A percentile compares a stretch with the other conserved stretches of the same genome.
Evolutionary conservation across 2,329 filamentous ascomycete genomes (phyloP).

Genomic region (Pseudofabraea citricarpa): DNA sequence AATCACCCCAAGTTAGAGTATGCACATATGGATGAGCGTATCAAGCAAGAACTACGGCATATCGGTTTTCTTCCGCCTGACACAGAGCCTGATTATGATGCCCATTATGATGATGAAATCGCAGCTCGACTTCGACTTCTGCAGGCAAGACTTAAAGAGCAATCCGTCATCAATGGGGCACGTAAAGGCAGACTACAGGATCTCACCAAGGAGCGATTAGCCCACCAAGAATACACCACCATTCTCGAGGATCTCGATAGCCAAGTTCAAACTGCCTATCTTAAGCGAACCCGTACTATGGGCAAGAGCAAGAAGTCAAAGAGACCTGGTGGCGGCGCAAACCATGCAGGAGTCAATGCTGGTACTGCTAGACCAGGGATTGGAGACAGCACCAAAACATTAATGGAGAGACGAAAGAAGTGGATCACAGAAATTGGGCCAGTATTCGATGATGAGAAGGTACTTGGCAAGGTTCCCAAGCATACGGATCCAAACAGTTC

Average conservation of each 20-base stretch:
- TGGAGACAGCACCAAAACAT: slow-evolving; percentile 81
- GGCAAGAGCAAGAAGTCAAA: slow-evolving; percentile 93
- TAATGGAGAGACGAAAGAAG: slow-evolving; percentile 85
- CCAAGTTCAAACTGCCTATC: slow-evolving; percentile 90
- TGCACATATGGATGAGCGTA: slow-evolving; percentile 79
- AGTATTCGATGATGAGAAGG: slow-evolving; percentile 76
- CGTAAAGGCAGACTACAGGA: slow-evolving; percentile 84
- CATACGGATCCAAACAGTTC: slow-evolving; percentile 56
- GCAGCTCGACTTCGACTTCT: slow-evolving; percentile 82
- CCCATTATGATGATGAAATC: slow-evolving; percentile 89
- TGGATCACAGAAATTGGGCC: slow-evolving; percentile 91
- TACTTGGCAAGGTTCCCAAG: slow-evolving; percentile 66
- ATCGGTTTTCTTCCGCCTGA: slow-evolving; percentile 79
- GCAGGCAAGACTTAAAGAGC: slow-evolving; percentile 75
- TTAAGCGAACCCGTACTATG: slow-evolving; percentile 91
- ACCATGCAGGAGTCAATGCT: slow-evolving; percentile 52
- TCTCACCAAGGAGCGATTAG: slow-evolving; percentile 86
- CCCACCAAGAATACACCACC: slow-evolving; percentile 92
- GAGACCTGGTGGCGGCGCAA: slow-evolving; percentile 68
- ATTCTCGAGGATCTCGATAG: slow-evolving; percentile 95
- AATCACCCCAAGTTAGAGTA: slow-evolving; percentile 77
- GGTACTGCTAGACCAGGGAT: slow-evolving; percentile 73
- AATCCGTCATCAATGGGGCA: slow-evolving; percentile 83
- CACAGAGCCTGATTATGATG: slow-evolving; percentile 71
- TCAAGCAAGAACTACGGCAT: slow-evolving; percentile 85